Evolutionary conservation across 306 rosid genomes (phyloP), one percentile per base, ranked within the genome.

Genomic region (Betula pendula): DNA sequence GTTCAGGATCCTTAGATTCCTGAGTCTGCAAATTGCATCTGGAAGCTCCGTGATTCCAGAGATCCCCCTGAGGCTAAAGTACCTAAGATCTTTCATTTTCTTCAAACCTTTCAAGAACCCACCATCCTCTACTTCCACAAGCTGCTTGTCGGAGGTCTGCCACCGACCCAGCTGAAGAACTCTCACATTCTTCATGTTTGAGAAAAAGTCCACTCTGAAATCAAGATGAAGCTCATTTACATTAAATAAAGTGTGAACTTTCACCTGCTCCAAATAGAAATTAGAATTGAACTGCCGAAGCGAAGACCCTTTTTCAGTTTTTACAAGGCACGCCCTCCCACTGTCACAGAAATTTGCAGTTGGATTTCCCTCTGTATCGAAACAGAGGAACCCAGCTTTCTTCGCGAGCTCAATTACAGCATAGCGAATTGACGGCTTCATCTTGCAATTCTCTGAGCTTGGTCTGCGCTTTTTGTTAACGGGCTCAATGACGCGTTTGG

Each of bases 21-120:
- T 6, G 35, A 76, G 77, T 42, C 50, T 63, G 81, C 77, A 43
- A 17, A 81, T 44, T 27, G 84, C 52, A 44, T 73, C 72, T 3
- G 77, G 84, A 44, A 76, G 74, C 78, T 76, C 65, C 0, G 68
- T 13, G 58, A 81, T 63, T 48, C 65, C 20, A 29, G 81, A 62
- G 45, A 81, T 66, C 15, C 81, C 81, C 55, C 70, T 44, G 14
- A 81, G 77, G 69, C 77, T 76, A 0, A 76, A 81, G 77, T 69
- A 76, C 53, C 84, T n/a, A 3, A 76, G 72, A 2, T 42, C 17
- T 29, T 29, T 76, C 84, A 81, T 71, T 13, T 44, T 81, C 65
- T 63, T 81, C 62, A 81, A 65, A 42, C 78, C 78, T n/a, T n/a
- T 63, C 6, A 81, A 68, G 78, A 81, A 81, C 38, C 45, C 65